Evolutionary conservation across 768 basidiomycete genomes (phyloP).

Genomic region (Lyophyllum decastes): DNA sequence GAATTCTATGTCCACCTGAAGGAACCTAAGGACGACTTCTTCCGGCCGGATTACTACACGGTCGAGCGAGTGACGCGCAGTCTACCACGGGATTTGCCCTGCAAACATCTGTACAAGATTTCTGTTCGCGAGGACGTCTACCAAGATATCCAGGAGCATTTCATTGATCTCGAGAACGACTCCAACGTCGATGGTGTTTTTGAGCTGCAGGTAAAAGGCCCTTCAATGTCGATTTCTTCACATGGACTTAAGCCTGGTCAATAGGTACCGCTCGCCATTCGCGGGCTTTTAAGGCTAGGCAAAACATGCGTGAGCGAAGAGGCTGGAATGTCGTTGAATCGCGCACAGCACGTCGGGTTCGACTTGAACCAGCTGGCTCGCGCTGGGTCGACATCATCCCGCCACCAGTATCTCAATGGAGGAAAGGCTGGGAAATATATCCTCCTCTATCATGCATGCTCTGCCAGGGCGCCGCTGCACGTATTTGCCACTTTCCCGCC

Average conservation of each 20-base stretch:
- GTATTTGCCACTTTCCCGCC: slow-evolving; percentile 89
- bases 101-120: slow-evolving; percentile 81
- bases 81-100: slow-evolving; percentile 77
- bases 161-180: slow-evolving; percentile 89
- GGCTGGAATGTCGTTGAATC: slow-evolving; percentile 70
- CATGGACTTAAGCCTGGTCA: slow-evolving; percentile 3
- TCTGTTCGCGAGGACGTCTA: slow-evolving; percentile 83
- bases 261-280: slow-evolving; percentile 81
- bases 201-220: slow-evolving; percentile 77
- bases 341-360: slow-evolving; percentile 80
- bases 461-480: slow-evolving; percentile 74
- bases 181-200: slow-evolving; percentile 95
- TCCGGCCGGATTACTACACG: slow-evolving; percentile 68
- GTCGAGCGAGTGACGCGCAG: slow-evolving; percentile 73
- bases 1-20: slow-evolving; percentile 94
- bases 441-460: slow-evolving; percentile 85
- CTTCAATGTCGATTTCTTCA: background rate
- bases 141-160: slow-evolving; percentile 84
- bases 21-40: slow-evolving; percentile 57
- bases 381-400: slow-evolving; percentile 54
- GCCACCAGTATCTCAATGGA: slow-evolving; percentile 71
- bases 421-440: slow-evolving; percentile 75
- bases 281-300: slow-evolving; percentile 82
- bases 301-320: slow-evolving; percentile 76
- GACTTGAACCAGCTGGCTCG: slow-evolving; percentile 82